Percentiles rank a stretch among this genome's conserved stretches.
These are phyloP conservation scores for Silene conica DNA, from an alignment of 148 eudicot genomes.

Conservation along the genomic window DNA sequence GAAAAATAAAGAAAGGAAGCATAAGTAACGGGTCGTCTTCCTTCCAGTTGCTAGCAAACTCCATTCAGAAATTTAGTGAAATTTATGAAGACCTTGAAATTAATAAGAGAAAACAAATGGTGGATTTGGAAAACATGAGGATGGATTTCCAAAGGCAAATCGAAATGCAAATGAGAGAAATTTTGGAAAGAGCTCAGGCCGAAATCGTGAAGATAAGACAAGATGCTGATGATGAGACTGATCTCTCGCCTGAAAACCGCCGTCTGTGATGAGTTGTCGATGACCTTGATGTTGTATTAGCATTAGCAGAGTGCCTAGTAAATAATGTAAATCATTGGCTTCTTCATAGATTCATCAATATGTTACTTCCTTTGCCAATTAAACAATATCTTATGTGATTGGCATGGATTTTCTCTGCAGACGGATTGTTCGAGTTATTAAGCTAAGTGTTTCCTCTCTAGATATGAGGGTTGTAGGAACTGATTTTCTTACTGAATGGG, in stretches of 20 bases:
- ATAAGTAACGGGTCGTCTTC: constrained; percentile 28
- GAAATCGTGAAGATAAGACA: constrained; percentile 57
- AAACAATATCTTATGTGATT: neutral
- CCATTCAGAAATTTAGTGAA: constrained; percentile 59
- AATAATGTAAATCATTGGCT: constrained; percentile 22
- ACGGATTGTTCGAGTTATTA: neutral
- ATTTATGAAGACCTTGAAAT: constrained; percentile 59
- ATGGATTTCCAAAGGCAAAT: constrained; percentile 67
- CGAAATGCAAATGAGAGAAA: constrained; percentile 58
- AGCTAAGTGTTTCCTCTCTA: too few species aligned
- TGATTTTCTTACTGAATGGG: too few species aligned
- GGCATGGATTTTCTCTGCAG: neutral
- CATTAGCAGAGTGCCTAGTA: constrained; percentile 18
- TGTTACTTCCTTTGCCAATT: constrained; percentile 2
- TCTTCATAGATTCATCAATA: neutral
- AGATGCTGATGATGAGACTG: constrained; percentile 47
- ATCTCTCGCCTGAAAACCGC: constrained; percentile 42
- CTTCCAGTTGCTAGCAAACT: constrained; percentile 62
- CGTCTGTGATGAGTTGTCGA: constrained; percentile 29
- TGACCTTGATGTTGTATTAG: constrained; percentile 13
- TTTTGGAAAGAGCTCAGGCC: constrained; percentile 59
- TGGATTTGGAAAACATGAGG: constrained; percentile 67
- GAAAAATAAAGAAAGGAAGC: constrained; percentile 25
- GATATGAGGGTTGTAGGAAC: too few species aligned
- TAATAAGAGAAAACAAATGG: constrained; percentile 48